These are phyloP conservation scores for Gossypium longicalyx DNA, from an alignment of 345 rosid species.

Conservation along the genomic window DNA sequence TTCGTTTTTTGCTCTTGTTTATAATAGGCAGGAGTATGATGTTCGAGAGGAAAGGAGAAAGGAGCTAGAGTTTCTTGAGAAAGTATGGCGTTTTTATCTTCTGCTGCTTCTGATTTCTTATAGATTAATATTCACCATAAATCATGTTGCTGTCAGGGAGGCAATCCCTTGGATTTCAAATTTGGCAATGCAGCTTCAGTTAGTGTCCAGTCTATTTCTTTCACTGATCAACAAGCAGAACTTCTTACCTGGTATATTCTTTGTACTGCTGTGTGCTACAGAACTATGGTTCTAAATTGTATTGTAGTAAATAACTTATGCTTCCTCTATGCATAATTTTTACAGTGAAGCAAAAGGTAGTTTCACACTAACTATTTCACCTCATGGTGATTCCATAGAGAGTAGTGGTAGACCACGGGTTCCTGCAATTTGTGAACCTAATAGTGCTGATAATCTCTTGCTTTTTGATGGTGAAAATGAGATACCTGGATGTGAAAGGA, in stretches of 20 bases:
- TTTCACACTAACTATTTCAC: slow-evolving; percentile 83
- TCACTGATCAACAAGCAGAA: slow-evolving; percentile 71
- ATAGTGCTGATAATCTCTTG: slow-evolving; percentile 79
- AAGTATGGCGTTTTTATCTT: slow-evolving; percentile 56
- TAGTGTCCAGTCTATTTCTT: slow-evolving; percentile 91
- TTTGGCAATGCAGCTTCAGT: slow-evolving; percentile 66
- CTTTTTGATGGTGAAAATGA: slow-evolving; percentile 79
- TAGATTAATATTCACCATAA: slow-evolving; percentile 11
- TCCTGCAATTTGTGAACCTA: slow-evolving; percentile 68
- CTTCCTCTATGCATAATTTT: slow-evolving; percentile 16
- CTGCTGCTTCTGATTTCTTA: slow-evolving; percentile 16
- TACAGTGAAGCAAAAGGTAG: slow-evolving; percentile 96
- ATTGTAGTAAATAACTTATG: slow-evolving; percentile 24
- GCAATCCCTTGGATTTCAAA: slow-evolving; percentile 97
- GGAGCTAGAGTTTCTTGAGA: slow-evolving; percentile 93
- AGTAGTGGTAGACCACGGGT: slow-evolving; percentile 88
- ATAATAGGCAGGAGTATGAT: slow-evolving; percentile 91
- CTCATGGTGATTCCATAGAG: slow-evolving; percentile 91
- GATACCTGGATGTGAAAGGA: slow-evolving; percentile 53
- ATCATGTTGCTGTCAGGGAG: slow-evolving; percentile 62
- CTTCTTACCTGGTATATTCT: slow-evolving; percentile 69
- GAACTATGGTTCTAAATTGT: slow-evolving; percentile 9
- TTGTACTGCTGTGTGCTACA: slow-evolving; percentile 17
- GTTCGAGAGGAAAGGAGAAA: slow-evolving; percentile 92
- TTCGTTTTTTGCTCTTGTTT: slow-evolving; percentile 16